These are phyloP conservation scores for Protomyces pachydermus DNA, from an alignment of 1,139 yeast genomes.

Conservation along the genomic window DNA sequence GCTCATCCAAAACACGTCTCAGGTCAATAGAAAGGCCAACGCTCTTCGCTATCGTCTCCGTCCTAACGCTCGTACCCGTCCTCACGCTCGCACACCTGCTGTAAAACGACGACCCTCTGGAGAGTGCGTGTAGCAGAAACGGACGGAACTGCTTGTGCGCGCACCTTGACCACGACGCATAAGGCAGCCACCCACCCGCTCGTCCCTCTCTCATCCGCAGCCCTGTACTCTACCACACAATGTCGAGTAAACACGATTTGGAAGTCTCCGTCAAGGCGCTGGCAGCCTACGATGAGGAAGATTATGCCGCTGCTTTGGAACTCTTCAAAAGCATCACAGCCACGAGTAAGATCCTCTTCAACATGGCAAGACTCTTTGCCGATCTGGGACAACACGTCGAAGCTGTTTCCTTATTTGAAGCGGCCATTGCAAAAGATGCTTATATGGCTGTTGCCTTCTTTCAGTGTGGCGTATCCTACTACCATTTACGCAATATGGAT, in stretches of 20 bases:
- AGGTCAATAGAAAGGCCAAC: too few relatives aligned
- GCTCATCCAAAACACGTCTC: too few relatives aligned
- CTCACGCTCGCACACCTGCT: too few relatives aligned
- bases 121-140: too few relatives aligned
- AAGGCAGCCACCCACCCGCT: too few relatives aligned
- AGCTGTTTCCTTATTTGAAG: constrained; percentile 29
- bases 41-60: too few relatives aligned
- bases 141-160: too few relatives aligned
- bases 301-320: constrained; percentile 12
- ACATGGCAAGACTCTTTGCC: constrained; percentile 32
- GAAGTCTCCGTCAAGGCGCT: constrained; percentile 17
- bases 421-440: constrained; percentile 32
- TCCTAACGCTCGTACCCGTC: too few relatives aligned
- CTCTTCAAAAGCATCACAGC: constrained; percentile 11
- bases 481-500: constrained; percentile 32
- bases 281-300: constrained; percentile 19
- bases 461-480: constrained; percentile 35
- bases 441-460: constrained; percentile 35
- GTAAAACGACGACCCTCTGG: too few relatives aligned
- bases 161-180: too few relatives aligned
- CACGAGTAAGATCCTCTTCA: constrained; percentile 30
- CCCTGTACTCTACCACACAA: not conserved
- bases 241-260: constrained; percentile 16
- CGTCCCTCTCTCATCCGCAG: not conserved
- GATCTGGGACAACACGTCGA: constrained; percentile 30